Conservation (phyloP, 2,329 filamentous ascomycete species). For the Ophiostoma fasciatum region DNA sequence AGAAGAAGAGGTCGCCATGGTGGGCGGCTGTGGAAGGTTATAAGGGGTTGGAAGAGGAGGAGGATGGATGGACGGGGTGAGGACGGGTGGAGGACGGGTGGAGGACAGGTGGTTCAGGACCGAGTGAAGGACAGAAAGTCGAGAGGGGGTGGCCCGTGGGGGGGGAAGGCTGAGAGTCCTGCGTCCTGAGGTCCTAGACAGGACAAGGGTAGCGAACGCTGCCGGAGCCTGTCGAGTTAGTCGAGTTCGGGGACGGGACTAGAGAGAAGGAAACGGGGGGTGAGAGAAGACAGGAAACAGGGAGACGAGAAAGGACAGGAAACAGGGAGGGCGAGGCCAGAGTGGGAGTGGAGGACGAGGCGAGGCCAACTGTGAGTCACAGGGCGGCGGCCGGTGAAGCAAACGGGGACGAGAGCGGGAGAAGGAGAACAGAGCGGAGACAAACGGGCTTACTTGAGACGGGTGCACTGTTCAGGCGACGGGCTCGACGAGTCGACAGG, state of each 20-base stretch:
- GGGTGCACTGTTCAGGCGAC: no score
- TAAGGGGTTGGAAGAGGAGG: no score
- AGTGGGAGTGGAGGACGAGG: no score
- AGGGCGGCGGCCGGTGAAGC: constrained; percentile 6
- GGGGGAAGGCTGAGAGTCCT: constrained; percentile 3
- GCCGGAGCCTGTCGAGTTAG: background rate
- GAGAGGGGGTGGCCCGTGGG: background rate
- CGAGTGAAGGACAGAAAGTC: background rate
- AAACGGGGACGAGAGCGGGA: constrained; percentile 9
- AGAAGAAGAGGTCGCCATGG: background rate
- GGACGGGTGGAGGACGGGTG: background rate
- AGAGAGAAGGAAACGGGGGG: background rate
- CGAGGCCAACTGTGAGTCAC: constrained; percentile 3
- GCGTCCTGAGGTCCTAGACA: background rate
- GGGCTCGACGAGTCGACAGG: no score
- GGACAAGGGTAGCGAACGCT: no score
- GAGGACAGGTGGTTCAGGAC: background rate
- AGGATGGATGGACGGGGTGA: no score
- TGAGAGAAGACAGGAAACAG: background rate
- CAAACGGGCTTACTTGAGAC: no score
- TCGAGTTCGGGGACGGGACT: background rate
- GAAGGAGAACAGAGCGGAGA: constrained; percentile 1
- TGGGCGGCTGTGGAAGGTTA: no score
- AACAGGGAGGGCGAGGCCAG: background rate
- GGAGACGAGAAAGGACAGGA: background rate